phyloP scores from a whole-genome alignment of 23 red algal genomes.

The Rhodosorus marinus region DNA sequence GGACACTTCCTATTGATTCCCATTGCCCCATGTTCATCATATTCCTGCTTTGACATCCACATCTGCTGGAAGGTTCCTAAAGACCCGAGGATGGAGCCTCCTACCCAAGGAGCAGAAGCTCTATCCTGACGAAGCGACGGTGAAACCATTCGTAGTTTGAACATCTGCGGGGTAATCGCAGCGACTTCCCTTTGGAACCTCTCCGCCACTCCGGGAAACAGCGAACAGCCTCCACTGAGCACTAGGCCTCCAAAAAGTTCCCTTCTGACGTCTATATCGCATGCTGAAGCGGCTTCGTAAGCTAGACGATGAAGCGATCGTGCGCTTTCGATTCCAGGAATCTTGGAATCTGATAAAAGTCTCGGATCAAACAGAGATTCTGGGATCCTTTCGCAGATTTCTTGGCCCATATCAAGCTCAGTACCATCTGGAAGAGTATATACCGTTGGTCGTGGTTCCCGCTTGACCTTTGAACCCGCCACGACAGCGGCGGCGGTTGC shows the following conservation, averaged over 20 bases:
- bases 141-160: constrained; percentile 49
- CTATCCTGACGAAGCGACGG: constrained; percentile 20
- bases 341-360: constrained; percentile 4
- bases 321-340: constrained; percentile 2
- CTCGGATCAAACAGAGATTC: constrained; percentile 3
- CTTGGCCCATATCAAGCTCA: constrained; percentile 2
- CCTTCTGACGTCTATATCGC: constrained; percentile 51
- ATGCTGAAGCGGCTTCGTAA: constrained; percentile 19
- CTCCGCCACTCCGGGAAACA: constrained; percentile 43
- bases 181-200: constrained; percentile 35
- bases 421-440: constrained; percentile 44
- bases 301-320: constrained; percentile 29
- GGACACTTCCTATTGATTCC: neutral
- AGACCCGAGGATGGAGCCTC: constrained; percentile 69
- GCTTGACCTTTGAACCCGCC: too few species aligned
- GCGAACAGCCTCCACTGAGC: constrained; percentile 28
- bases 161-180: constrained; percentile 31
- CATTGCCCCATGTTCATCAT: constrained; percentile 28
- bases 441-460: too few species aligned
- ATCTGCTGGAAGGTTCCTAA: constrained; percentile 76
- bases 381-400: constrained; percentile 4
- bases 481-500: too few species aligned
- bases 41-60: constrained; percentile 76
- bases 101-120: constrained; percentile 51
- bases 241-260: constrained; percentile 53